These are phyloP conservation scores for Batkoa obscura DNA, from an alignment of 371 early-diverging fungal species.

Conservation along the genomic window DNA sequence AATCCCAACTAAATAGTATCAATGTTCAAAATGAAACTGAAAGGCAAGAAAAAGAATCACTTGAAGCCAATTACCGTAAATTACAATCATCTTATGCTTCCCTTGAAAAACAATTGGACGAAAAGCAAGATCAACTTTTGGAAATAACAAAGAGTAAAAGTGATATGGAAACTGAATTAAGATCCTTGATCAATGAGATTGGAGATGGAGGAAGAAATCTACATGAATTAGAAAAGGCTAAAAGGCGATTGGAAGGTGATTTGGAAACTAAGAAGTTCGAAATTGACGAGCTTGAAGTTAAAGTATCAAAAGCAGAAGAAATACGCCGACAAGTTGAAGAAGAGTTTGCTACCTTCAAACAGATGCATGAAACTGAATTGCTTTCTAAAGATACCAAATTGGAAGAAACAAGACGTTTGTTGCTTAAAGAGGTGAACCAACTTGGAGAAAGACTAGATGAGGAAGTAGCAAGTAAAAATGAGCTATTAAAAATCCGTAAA, in stretches of 20 bases:
- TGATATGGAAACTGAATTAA: constrained; percentile 48
- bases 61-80: constrained; percentile 31
- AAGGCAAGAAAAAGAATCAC: constrained; percentile 39
- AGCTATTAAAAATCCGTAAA: constrained; percentile 31
- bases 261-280: constrained; percentile 34
- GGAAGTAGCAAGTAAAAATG: constrained; percentile 26
- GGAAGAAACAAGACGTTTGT: constrained; percentile 51
- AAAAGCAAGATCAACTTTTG: constrained; percentile 23
- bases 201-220: constrained; percentile 55
- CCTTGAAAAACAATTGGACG: constrained; percentile 32
- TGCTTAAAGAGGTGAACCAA: constrained; percentile 52
- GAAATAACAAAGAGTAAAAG: constrained; percentile 34
- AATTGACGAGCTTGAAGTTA: constrained; percentile 36
- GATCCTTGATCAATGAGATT: constrained; percentile 50
- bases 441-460: constrained; percentile 56
- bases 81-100: constrained; percentile 33
- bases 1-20: constrained; percentile 23
- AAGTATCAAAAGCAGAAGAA: constrained; percentile 37
- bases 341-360: constrained; percentile 40
- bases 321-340: constrained; percentile 34
- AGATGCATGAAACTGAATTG: constrained; percentile 38
- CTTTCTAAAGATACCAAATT: constrained; percentile 37
- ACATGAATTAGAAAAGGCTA: constrained; percentile 49
- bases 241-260: constrained; percentile 31
- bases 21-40: constrained; percentile 35